phyloP scores from a whole-genome alignment of 2,329 filamentous ascomycete species.

The Claviceps capensis region DNA sequence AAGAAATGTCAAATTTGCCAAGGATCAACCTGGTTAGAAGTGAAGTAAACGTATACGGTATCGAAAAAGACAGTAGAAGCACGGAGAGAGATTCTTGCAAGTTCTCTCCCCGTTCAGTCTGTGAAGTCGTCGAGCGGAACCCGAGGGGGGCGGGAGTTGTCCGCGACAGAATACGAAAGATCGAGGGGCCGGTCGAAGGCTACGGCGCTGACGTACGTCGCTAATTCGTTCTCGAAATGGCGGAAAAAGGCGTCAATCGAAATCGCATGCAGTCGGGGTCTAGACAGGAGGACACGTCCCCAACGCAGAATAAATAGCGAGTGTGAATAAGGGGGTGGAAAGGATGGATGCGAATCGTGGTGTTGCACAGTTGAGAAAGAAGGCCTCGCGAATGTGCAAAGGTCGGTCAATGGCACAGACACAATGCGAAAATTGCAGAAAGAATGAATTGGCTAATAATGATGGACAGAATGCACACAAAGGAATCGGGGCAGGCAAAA shows the following conservation, averaged over 20 bases:
- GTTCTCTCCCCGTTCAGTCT: neutral
- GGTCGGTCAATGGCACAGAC: neutral
- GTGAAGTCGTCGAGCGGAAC: neutral
- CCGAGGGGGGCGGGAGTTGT: neutral
- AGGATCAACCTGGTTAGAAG: conserved; percentile 40
- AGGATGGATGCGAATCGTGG: neutral
- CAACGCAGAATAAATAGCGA: neutral
- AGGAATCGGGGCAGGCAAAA: neutral
- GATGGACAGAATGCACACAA: conserved; percentile 1
- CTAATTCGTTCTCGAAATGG: neutral
- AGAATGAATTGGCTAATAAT: neutral
- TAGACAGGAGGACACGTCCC: neutral
- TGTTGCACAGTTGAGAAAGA: neutral
- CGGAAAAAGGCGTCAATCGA: conserved; percentile 2
- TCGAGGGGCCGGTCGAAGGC: neutral
- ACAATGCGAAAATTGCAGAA: neutral
- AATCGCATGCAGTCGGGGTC: conserved; percentile 4
- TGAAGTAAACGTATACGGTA: conserved; percentile 8
- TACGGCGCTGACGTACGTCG: conserved; percentile 1
- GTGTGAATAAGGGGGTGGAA: neutral
- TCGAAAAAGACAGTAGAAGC: conserved; percentile 6
- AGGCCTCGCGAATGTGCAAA: neutral
- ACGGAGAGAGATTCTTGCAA: neutral
- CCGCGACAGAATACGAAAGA: neutral
- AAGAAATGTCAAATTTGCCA: conserved; percentile 22